Evolutionary conservation across 176 grass and related monocot species (phyloP).

Genomic region (Avena insularis): DNA sequence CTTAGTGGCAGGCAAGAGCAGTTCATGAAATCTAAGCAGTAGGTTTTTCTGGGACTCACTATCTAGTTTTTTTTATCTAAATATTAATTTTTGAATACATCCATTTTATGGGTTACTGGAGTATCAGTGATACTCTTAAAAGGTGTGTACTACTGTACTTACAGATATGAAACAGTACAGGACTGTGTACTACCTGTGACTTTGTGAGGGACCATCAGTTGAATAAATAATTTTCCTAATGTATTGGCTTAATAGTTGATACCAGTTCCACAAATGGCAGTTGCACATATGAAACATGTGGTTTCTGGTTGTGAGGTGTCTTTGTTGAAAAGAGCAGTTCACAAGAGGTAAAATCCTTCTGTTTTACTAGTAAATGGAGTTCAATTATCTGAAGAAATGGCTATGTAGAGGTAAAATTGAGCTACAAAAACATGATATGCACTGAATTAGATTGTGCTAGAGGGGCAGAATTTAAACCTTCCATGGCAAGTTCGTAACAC

Average conservation of each 20-base stretch:
- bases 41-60: not conserved
- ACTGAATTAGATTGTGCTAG: not conserved
- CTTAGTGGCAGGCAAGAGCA: not conserved
- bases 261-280: not conserved
- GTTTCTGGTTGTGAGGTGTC: constrained; percentile 16
- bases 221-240: constrained; percentile 25
- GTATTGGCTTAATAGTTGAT: not conserved
- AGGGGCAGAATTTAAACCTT: not conserved
- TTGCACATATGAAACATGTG: constrained; percentile 32
- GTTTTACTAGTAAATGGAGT: not conserved
- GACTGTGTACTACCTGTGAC: constrained; percentile 33
- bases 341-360: not conserved
- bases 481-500: not conserved
- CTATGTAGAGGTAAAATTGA: not conserved
- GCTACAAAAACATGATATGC: not conserved
- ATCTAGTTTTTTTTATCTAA: not conserved
- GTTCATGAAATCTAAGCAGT: not conserved
- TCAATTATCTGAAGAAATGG: not conserved
- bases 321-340: constrained; percentile 15
- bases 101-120: not conserved
- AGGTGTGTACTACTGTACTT: constrained; percentile 39
- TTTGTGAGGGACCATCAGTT: constrained; percentile 45
- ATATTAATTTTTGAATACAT: not conserved
- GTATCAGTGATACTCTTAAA: constrained; percentile 27
- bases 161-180: constrained; percentile 39